These are phyloP conservation scores for Anethum foeniculum DNA, from an alignment of 140 eudicot species.

Conservation along the genomic window DNA sequence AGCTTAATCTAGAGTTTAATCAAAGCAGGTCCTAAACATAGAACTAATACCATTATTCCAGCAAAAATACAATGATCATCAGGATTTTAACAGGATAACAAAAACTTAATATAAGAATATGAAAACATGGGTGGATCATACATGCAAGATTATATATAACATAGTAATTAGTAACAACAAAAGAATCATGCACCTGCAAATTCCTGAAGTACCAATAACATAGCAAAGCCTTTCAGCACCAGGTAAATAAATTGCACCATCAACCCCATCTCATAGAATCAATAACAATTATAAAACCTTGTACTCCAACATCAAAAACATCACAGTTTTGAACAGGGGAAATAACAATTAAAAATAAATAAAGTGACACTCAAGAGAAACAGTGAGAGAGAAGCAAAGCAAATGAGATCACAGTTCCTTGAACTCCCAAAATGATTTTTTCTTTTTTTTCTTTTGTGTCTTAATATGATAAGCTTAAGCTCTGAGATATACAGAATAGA, in stretches of 20 bases:
- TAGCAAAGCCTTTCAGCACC: constrained; percentile 51
- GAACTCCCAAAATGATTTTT: constrained; percentile 22
- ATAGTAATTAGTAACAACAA: neutral
- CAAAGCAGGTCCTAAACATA: neutral
- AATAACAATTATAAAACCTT: constrained; percentile 17
- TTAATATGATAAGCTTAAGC: constrained; percentile 2
- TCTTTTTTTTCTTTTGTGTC: neutral
- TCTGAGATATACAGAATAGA: constrained; percentile 2
- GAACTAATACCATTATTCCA: neutral
- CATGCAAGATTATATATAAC: neutral
- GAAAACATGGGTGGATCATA: constrained; percentile 20
- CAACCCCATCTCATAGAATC: constrained; percentile 61
- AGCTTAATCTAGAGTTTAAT: neutral
- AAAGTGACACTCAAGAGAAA: constrained; percentile 50
- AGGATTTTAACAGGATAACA: constrained; percentile 9
- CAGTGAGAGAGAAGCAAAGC: constrained; percentile 65
- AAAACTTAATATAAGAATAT: constrained; percentile 14
- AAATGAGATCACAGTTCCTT: constrained; percentile 28
- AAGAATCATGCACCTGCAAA: constrained; percentile 70
- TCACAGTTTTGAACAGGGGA: constrained; percentile 2
- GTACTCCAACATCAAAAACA: constrained; percentile 17
- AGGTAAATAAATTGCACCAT: constrained; percentile 37
- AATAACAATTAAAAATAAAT: neutral
- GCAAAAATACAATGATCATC: constrained; percentile 10
- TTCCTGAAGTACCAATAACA: constrained; percentile 43